Evolutionary conservation across 2,329 filamentous ascomycete species (phyloP).

Genomic region (Myriosclerotinia curreyana): DNA sequence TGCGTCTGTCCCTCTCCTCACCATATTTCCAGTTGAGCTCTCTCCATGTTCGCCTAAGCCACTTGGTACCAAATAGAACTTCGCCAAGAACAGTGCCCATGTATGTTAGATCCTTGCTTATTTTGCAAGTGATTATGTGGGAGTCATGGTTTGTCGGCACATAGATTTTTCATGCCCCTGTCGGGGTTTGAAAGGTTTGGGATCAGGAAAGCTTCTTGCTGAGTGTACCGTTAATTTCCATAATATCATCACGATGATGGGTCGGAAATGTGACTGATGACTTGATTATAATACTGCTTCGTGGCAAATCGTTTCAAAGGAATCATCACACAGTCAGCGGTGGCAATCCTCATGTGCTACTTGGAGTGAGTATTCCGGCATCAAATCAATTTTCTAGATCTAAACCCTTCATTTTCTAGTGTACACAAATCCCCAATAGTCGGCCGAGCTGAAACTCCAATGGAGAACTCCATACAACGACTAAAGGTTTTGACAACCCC

Average conservation of each 20-base stretch:
- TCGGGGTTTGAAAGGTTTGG: not conserved
- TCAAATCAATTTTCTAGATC: not conserved
- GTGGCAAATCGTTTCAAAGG: too few relatives aligned
- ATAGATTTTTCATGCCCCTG: not conserved
- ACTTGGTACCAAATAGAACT: not conserved
- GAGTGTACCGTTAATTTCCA: not conserved
- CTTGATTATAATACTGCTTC: too few relatives aligned
- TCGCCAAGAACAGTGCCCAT: not conserved
- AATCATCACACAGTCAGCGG: not conserved
- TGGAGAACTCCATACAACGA: not conserved
- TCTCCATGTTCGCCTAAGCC: not conserved
- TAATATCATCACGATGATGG: not conserved
- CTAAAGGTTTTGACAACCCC: not conserved
- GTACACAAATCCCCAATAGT: not conserved
- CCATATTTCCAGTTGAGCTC: not conserved
- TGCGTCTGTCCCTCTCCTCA: not conserved
- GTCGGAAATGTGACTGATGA: not conserved
- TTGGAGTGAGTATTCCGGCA: not conserved
- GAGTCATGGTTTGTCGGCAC: too few relatives aligned
- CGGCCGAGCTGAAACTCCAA: not conserved
- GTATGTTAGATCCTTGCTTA: too few relatives aligned
- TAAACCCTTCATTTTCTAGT: not conserved
- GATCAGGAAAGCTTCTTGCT: not conserved
- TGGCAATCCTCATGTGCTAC: fast-evolving
- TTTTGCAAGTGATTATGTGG: not conserved